Conservation (phyloP, 176 grass and related monocot genomes). For the Musa acuminata region DNA sequence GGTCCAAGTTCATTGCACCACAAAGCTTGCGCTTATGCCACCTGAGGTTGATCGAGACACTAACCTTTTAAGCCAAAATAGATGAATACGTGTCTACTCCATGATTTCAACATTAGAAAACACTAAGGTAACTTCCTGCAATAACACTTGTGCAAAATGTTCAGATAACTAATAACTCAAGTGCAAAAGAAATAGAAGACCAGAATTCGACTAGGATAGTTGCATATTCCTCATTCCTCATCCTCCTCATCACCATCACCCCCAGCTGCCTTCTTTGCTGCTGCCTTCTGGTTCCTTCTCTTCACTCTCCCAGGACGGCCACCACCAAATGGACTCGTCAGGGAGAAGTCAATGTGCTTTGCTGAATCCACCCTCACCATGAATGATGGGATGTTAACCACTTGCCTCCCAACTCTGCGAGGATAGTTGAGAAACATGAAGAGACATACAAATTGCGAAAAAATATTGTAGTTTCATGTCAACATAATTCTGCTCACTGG, state of each 20-base stretch:
- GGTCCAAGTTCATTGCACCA: no score
- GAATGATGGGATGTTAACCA: conserved; percentile 57
- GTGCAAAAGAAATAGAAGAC: not conserved
- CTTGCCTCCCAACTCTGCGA: conserved; percentile 60
- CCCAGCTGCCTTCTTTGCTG: conserved; percentile 30
- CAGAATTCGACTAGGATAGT: no score
- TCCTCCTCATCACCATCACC: conserved; percentile 20
- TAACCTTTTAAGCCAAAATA: no score
- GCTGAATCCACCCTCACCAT: conserved; percentile 67
- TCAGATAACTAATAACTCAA: not conserved
- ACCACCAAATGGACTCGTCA: conserved; percentile 52
- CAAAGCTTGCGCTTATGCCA: no score
- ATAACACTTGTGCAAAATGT: not conserved
- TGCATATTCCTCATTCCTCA: conserved; percentile 31
- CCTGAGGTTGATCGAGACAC: no score
- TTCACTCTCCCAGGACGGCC: conserved; percentile 44
- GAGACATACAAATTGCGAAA: not conserved
- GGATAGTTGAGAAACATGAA: not conserved
- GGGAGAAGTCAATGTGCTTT: conserved; percentile 8
- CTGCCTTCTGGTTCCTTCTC: conserved; percentile 38
- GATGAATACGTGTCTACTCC: not conserved
- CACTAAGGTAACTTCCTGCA: not conserved
- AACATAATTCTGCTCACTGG: no score
- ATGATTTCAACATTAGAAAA: not conserved
- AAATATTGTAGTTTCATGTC: no score